Percentiles rank a stretch among this genome's conserved stretches.
These are phyloP conservation scores for Entamoeba dispar DNA, from an alignment of 208 protist genomes.

Conservation along the genomic window DNA sequence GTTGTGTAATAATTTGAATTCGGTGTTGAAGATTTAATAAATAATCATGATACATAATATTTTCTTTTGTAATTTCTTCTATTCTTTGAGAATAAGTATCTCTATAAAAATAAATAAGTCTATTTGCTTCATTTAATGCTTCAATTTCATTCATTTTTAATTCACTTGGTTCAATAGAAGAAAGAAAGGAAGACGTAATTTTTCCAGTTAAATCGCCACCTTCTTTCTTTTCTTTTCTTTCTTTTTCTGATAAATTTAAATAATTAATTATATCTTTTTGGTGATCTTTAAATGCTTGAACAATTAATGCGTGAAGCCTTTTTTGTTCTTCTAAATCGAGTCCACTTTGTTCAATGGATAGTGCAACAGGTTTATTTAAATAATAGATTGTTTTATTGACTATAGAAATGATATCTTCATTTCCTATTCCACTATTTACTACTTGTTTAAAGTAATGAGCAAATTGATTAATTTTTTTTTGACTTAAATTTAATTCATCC, in stretches of 20 bases:
- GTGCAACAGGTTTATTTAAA: neutral
- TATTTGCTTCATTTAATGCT: neutral
- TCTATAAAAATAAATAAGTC: neutral
- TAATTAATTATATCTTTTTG: neutral
- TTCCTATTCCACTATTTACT: neutral
- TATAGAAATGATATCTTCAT: neutral
- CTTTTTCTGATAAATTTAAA: neutral
- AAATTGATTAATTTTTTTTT: neutral
- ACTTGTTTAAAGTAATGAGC: neutral
- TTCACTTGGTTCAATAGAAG: neutral
- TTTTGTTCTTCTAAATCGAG: neutral
- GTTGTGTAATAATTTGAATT: neutral
- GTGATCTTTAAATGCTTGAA: neutral
- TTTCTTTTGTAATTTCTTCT: neutral
- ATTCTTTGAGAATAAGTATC: neutral
- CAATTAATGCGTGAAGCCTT: neutral
- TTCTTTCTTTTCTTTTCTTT: too few species aligned
- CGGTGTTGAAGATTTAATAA: neutral
- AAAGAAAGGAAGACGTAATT: neutral
- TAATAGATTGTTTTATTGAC: neutral
- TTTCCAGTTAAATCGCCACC: neutral
- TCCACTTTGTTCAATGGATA: neutral
- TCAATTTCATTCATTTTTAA: neutral
- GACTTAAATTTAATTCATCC: neutral
- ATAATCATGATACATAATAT: neutral